Base-by-base conservation (phyloP, 2,329 filamentous ascomycete species). In the Parascedosporium putredinis region DNA sequence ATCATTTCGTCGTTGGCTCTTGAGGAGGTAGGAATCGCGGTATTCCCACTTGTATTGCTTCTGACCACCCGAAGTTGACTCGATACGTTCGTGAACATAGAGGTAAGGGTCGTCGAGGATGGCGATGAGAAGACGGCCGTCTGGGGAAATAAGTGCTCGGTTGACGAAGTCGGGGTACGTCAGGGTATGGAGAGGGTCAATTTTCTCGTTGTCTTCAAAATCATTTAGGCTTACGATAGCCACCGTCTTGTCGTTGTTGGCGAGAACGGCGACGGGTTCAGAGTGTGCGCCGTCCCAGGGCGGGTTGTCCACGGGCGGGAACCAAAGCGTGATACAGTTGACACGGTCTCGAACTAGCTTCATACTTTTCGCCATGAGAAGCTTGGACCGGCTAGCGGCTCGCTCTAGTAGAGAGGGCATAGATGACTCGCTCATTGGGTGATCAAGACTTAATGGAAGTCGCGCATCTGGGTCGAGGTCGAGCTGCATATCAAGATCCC, bases 191-290 rank as follows among this genome's bases (percentile, higher is more conserved):
- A 94, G 67, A 31, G 84, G 73, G 52, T 85, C 73, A 12, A 65
- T 64, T 45, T 64, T 64, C 14, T 69, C 64, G 42, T 62, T 62
- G 29, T 58, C 58, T 3, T 68, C 65, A 47, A 81, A 78, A 48
- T 83, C 78, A 24, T 78, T 72, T 18, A 97, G 71, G 45, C 83
- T 85, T 61, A 94, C 88, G n/a, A 96, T 69, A 24, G 84, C 84
- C 51, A 97, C 86, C 1, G 86, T 88, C 62, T 83, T 84, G 68
- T 97, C 93, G 62, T 98, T 98, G 68, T 96, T 96, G 43, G 86
- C 81, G 59, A 96, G 69, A 43, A 87, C 76, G 47, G 82, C 86
- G n/a, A 90, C 73, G 1, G 75, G 69, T 16, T 68, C 64, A 14
- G 59, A 57, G 59, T 82, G 79, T 43, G 72, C 67, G 14, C 61